Conservation (phyloP, 345 rosid genomes). For the Brassica rapa region DNA sequence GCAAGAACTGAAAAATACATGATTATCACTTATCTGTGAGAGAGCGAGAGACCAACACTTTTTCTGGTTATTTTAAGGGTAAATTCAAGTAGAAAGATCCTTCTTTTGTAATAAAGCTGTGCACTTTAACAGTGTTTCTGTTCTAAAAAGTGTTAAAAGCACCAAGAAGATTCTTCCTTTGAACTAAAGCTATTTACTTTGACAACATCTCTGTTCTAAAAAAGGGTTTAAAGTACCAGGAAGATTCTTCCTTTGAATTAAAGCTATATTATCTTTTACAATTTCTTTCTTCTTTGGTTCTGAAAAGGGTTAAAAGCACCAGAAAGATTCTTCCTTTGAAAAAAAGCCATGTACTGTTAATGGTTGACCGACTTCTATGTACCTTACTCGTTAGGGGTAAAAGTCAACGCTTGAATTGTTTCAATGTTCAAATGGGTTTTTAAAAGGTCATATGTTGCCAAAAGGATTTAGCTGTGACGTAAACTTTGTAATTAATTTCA, state of each 20-base stretch:
- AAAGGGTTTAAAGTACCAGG: constrained; percentile 14
- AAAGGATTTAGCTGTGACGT: too few relatives aligned
- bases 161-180: constrained; percentile 6
- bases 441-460: background rate
- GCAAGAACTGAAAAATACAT: background rate
- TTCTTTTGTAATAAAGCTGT: constrained; percentile 7
- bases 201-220: background rate
- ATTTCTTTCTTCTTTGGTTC: background rate
- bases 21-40: background rate
- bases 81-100: background rate
- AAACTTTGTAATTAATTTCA: too few relatives aligned
- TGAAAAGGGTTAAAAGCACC: constrained; percentile 10
- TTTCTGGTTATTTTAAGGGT: background rate
- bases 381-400: background rate
- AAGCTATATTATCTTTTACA: constrained; percentile 11
- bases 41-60: constrained; percentile 1
- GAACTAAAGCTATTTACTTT: constrained; percentile 15
- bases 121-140: background rate
- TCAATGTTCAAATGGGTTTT: background rate
- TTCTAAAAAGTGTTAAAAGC: constrained; percentile 7
- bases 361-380: background rate
- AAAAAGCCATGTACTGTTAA: constrained; percentile 16
- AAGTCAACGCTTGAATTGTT: background rate
- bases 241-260: constrained; percentile 23
- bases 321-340: constrained; percentile 21